These are phyloP conservation scores for Chlamydomonas eustigma DNA, from an alignment of 139 green algal genomes.

Conservation along the genomic window DNA sequence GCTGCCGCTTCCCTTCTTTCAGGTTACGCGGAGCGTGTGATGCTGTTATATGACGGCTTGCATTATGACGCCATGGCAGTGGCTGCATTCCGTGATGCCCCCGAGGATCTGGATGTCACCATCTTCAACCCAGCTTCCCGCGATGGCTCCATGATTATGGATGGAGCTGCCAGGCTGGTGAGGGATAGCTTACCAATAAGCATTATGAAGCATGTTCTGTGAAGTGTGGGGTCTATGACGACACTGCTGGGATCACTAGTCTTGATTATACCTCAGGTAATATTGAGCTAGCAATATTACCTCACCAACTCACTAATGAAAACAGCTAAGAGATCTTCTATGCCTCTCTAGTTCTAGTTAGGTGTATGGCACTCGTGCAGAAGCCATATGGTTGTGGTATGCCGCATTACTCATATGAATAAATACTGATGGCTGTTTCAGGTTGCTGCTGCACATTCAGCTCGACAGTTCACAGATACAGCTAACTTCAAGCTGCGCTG, in stretches of 20 bases:
- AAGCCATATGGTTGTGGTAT: no score
- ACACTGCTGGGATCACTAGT: no score
- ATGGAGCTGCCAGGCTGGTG: neutral
- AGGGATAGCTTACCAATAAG: neutral
- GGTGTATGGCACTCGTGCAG: no score
- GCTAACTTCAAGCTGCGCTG: constrained; percentile 89
- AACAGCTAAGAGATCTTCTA: no score
- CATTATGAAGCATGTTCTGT: no score
- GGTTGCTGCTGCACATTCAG: constrained; percentile 38
- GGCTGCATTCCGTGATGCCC: constrained; percentile 53
- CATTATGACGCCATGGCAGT: constrained; percentile 82
- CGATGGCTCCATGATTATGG: neutral
- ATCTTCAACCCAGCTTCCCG: constrained; percentile 13
- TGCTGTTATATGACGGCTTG: constrained; percentile 67
- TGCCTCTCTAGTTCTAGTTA: no score
- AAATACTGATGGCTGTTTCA: no score
- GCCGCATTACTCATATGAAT: no score
- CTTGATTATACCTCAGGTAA: no score
- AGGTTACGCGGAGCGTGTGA: constrained; percentile 48
- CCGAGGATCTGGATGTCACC: constrained; percentile 83
- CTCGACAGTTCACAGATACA: constrained; percentile 60
- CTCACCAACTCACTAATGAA: no score
- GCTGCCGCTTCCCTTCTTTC: neutral
- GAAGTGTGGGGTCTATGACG: no score
- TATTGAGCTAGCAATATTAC: no score